These are phyloP conservation scores for Clavispora santaluciae DNA, from an alignment of 805 yeast genomes.

Conservation along the genomic window DNA sequence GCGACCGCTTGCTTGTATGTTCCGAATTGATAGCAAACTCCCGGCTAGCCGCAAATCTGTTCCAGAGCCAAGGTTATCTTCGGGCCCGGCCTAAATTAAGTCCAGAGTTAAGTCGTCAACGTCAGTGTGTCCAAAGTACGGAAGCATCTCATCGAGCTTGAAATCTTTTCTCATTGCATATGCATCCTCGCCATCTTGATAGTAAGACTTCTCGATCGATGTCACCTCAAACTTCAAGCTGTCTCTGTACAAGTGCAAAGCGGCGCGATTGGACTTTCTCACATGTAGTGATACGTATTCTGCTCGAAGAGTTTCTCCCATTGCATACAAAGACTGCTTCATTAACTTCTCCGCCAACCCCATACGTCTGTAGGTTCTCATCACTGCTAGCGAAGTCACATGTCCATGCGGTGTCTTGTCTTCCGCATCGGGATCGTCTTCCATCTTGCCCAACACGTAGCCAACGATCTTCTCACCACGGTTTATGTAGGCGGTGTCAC, in stretches of 20 bases:
- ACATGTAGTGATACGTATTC: constrained; percentile 88
- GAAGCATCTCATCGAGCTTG: constrained; percentile 54
- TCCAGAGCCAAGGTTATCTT: neutral
- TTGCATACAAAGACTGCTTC: constrained; percentile 76
- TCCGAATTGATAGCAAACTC: too few relatives aligned
- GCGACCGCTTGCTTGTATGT: neutral
- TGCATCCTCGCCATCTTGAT: constrained; percentile 97
- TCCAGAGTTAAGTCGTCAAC: constrained; percentile 44
- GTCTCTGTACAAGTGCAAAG: constrained; percentile 84
- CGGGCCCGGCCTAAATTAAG: constrained; percentile 18
- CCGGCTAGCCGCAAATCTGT: too few relatives aligned
- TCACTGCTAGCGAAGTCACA: constrained; percentile 87
- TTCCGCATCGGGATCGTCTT: constrained; percentile 78
- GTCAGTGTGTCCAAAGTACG: constrained; percentile 46
- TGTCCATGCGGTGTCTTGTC: constrained; percentile 86
- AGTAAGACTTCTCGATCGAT: constrained; percentile 80
- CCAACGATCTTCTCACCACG: constrained; percentile 86
- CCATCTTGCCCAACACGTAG: constrained; percentile 93
- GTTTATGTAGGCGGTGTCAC: constrained; percentile 60
- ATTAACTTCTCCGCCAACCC: constrained; percentile 90
- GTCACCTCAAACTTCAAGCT: constrained; percentile 79
- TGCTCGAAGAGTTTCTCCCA: constrained; percentile 78
- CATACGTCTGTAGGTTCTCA: constrained; percentile 92
- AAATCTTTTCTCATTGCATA: constrained; percentile 83
- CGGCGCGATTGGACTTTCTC: constrained; percentile 89